Evolutionary conservation across 441 rosid genomes (phyloP).

Genomic region (Theobroma grandiflorum): DNA sequence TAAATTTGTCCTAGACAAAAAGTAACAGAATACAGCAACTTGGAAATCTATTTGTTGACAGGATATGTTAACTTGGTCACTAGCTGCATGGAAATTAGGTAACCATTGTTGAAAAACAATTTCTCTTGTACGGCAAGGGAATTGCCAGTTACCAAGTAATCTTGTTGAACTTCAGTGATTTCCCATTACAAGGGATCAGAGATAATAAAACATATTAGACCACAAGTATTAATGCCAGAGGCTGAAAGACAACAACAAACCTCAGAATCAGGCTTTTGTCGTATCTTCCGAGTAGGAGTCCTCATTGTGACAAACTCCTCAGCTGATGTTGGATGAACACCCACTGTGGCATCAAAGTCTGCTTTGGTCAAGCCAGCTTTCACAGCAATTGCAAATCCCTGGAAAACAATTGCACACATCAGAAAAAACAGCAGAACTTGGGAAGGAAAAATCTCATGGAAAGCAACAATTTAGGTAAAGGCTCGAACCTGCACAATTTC

Average conservation of each 20-base stretch:
- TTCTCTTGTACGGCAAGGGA: slow-evolving; percentile 20
- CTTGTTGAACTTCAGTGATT: slow-evolving; percentile 2
- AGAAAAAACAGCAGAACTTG: slow-evolving; percentile 17
- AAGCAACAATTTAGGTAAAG: slow-evolving; percentile 13
- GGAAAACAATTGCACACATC: slow-evolving; percentile 21
- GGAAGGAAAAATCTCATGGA: neutral
- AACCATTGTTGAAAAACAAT: slow-evolving; percentile 27
- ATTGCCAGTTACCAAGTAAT: neutral
- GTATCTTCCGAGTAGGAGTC: slow-evolving; percentile 74
- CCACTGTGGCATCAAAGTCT: slow-evolving; percentile 86
- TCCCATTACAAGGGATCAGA: slow-evolving; percentile 9
- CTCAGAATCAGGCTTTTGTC: slow-evolving; percentile 60
- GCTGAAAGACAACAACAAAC: slow-evolving; percentile 41
- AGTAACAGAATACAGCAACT: neutral
- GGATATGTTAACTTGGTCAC: neutral
- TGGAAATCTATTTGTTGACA: neutral
- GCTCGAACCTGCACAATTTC: slow-evolving; percentile 78
- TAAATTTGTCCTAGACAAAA: neutral
- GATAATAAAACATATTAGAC: slow-evolving; percentile 9
- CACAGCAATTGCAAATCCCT: slow-evolving; percentile 94
- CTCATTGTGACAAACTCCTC: slow-evolving; percentile 96
- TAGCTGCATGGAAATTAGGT: slow-evolving; percentile 12
- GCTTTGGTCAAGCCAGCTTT: slow-evolving; percentile 92
- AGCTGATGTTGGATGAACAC: slow-evolving; percentile 88
- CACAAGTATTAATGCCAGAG: slow-evolving; percentile 14